Evolutionary conservation across 768 basidiomycete species (phyloP), one percentile per base, ranked within the genome.

Genomic region (Tremella yokohamensis): DNA sequence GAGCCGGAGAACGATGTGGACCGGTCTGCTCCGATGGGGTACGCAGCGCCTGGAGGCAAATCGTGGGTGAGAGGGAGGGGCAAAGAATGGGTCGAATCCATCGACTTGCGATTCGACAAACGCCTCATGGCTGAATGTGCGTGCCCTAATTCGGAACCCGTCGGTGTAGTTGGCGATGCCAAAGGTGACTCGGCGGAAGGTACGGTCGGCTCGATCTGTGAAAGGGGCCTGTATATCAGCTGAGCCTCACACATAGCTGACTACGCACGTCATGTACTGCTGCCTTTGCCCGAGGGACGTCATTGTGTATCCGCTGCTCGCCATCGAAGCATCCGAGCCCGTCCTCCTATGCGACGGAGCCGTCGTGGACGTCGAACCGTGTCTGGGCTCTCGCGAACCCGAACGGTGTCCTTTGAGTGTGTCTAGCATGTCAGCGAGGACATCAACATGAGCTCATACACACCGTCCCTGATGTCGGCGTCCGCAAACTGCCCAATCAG

Each of bases 1-100:
- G 67, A 60, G 13, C 74, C 74, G 0, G 74, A 76, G 52, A 76
- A 76, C 12, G 70, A 73, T 2, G 67, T 72, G 8, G 74, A 61
- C 2, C 74, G 69, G 38, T 74, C 70, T 13, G 58, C 47, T 20
- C 47, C 39, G 2, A 67, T 59, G 22, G 42, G 42, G 15, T n/a
- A n/a, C 0, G 62, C 62, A 7, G 68, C 63, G 15, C 67, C 70
- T 24, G 70, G 62, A 24, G 66, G 66, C 1, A 68, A 54, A 6
- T 24, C 40, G 48, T 44, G 24, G 52, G 56, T 39, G 49, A 49
- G 26, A 22, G 54, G 51, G 11, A 58, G 42, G 7, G 70, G 75
- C 13, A 70, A 24, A 24, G 73, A 74, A 13, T 50, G 53, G 1
- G 72, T 68, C 20, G 73, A 74, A 15, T 76, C 75, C 54, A 65